phyloP scores from a whole-genome alignment of 139 green algal genomes.

The Chlorella sp. region DNA sequence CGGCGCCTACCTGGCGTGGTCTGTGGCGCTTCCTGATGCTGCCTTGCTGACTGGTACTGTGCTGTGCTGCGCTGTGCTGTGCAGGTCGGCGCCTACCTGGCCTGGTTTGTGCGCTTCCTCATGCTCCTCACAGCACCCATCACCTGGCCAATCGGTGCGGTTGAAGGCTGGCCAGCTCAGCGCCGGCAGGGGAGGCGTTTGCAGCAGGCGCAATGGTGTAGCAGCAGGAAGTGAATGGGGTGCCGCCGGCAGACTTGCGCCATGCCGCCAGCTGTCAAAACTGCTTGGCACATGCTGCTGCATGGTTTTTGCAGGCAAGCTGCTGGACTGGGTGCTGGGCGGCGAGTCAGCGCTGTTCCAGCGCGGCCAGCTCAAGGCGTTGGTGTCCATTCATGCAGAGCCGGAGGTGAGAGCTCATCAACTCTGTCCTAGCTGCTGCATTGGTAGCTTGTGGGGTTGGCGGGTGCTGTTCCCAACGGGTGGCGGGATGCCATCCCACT shows the following conservation, averaged over 20 bases:
- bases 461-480: too few relatives aligned
- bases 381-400: conserved; percentile 54
- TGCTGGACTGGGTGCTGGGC: conserved; percentile 65
- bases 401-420: too few relatives aligned
- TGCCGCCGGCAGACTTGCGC: too few relatives aligned
- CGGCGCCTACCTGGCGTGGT: conserved; percentile 48
- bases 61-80: background rate
- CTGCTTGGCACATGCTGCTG: too few relatives aligned
- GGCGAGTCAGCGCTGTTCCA: conserved; percentile 54
- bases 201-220: too few relatives aligned
- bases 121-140: conserved; percentile 46
- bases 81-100: conserved; percentile 51
- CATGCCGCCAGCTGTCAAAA: too few relatives aligned
- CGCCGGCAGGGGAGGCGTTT: too few relatives aligned
- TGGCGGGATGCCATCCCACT: too few relatives aligned
- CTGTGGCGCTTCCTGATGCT: conserved; percentile 44
- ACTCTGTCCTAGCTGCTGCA: too few relatives aligned
- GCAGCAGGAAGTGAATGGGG: too few relatives aligned
- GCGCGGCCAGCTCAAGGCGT: conserved; percentile 52
- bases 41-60: background rate
- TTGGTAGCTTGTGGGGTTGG: too few relatives aligned
- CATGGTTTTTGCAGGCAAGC: conserved; percentile 4
- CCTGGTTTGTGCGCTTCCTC: conserved; percentile 49
- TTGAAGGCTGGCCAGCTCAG: too few relatives aligned
- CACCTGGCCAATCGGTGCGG: conserved; percentile 58